phyloP scores from a whole-genome alignment of 352 stramenopile genomes.

The Elongisporangium senticosum region DNA sequence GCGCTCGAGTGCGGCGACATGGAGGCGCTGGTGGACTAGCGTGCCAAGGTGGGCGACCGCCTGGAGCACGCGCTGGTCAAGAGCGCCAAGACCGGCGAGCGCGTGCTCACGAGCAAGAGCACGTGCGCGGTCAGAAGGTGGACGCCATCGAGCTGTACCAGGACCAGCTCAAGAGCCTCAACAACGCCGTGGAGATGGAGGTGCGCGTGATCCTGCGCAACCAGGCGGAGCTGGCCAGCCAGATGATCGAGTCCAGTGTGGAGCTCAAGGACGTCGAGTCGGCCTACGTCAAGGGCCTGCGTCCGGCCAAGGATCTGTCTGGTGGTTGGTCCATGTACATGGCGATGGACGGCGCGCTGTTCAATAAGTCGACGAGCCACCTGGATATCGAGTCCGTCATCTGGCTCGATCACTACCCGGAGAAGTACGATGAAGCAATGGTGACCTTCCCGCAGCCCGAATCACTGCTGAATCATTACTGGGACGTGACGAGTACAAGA shows the following conservation, averaged over 20 bases:
- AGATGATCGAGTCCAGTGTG: conserved; percentile 49
- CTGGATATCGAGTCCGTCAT: too few relatives aligned
- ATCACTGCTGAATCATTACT: too few relatives aligned
- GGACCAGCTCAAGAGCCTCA: conserved; percentile 60
- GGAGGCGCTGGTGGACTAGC: conserved; percentile 66
- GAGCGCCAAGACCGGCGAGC: conserved; percentile 55
- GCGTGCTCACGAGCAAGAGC: conserved; percentile 35
- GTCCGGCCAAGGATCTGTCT: too few relatives aligned
- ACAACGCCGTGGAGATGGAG: conserved; percentile 75
- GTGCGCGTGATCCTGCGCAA: conserved; percentile 59
- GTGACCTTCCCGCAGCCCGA: too few relatives aligned
- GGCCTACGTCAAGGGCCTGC: conserved; percentile 51
- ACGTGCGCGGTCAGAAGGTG: conserved; percentile 36
- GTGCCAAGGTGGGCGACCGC: conserved; percentile 59
- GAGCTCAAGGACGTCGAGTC: conserved; percentile 40
- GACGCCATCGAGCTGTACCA: conserved; percentile 74
- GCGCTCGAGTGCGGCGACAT: conserved; percentile 68
- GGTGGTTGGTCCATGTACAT: too few relatives aligned
- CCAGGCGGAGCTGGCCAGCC: conserved; percentile 46
- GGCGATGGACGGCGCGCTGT: too few relatives aligned
- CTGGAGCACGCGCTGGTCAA: conserved; percentile 62
- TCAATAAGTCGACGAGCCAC: too few relatives aligned
- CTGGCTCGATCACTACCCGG: too few relatives aligned
- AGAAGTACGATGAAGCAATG: too few relatives aligned
- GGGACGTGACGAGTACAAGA: too few relatives aligned